Conservation (phyloP, 345 rosid species). For the Microcos paniculata region DNA sequence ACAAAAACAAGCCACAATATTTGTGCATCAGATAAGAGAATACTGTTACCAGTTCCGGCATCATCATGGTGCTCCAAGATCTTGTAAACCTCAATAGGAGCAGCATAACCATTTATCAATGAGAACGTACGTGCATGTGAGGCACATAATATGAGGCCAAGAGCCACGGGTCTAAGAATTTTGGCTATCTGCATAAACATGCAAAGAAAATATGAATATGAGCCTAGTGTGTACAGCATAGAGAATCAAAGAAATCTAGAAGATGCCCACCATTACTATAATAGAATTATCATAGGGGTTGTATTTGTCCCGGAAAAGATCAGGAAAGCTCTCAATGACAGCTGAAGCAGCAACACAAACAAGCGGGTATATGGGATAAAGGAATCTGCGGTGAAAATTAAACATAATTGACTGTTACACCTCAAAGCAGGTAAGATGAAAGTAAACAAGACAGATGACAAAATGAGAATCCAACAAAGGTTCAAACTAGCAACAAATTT, state of each 20-base stretch:
- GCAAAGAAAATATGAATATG: constrained; percentile 1
- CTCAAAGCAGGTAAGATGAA: not conserved
- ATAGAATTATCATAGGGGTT: constrained; percentile 46
- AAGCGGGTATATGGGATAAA: constrained; percentile 92
- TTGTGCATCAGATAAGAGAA: not conserved
- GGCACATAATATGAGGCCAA: constrained; percentile 74
- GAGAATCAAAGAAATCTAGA: not conserved
- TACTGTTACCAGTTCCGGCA: constrained; percentile 55
- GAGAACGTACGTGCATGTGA: constrained; percentile 92
- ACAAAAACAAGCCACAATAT: not conserved
- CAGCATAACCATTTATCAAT: constrained; percentile 79
- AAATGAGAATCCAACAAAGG: not conserved
- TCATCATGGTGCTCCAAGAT: constrained; percentile 90
- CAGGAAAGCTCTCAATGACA: constrained; percentile 95
- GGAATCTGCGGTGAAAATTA: constrained; percentile 57
- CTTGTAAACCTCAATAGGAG: constrained; percentile 83
- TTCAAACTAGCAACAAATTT: not conserved
- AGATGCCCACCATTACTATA: constrained; percentile 52
- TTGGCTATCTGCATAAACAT: constrained; percentile 66
- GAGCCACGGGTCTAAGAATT: constrained; percentile 62
- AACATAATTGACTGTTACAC: not conserved
- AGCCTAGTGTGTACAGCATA: constrained; percentile 4
- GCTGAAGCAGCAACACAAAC: constrained; percentile 94
- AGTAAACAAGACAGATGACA: not conserved
- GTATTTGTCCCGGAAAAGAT: constrained; percentile 68